A percentile compares a stretch with the other conserved stretches of the same genome.
Evolutionary conservation across 768 basidiomycete species (phyloP).

Genomic region (Amanita molliuscula): DNA sequence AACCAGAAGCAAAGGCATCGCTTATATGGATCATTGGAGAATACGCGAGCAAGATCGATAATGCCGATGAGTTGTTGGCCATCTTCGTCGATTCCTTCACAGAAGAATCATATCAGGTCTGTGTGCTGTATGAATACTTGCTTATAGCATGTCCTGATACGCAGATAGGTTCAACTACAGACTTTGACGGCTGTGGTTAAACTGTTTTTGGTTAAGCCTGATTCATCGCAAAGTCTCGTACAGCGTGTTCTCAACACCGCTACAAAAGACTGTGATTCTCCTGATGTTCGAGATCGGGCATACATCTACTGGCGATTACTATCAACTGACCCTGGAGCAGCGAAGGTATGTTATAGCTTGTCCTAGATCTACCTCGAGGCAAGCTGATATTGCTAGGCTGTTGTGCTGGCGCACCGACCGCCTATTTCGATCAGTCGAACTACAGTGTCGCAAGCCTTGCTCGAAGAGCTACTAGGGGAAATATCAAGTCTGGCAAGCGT

Average conservation of each 20-base stretch:
- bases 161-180: conserved; percentile 55
- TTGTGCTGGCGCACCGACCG: conserved; percentile 85
- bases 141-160: conserved; percentile 1
- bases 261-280: conserved; percentile 94
- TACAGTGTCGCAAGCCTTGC: conserved; percentile 74
- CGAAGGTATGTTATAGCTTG: conserved; percentile 51
- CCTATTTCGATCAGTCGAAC: conserved; percentile 91
- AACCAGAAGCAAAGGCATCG: conserved; percentile 96
- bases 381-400: conserved; percentile 29
- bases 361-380: not conserved
- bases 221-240: conserved; percentile 84
- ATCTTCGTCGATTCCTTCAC: conserved; percentile 89
- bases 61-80: conserved; percentile 85
- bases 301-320: conserved; percentile 97
- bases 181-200: conserved; percentile 95
- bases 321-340: conserved; percentile 90
- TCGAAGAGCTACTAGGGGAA: conserved; percentile 89
- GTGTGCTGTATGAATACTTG: conserved; percentile 13
- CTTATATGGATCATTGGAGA: conserved; percentile 99
- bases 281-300: conserved; percentile 92
- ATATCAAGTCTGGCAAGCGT: conserved; percentile 86
- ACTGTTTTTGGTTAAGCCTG: conserved; percentile 91
- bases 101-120: conserved; percentile 86
- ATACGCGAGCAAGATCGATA: conserved; percentile 96
- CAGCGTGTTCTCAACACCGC: conserved; percentile 89